Conservation (phyloP, 495 filamentous ascomycete species). For the Penicillium arizonense region DNA sequence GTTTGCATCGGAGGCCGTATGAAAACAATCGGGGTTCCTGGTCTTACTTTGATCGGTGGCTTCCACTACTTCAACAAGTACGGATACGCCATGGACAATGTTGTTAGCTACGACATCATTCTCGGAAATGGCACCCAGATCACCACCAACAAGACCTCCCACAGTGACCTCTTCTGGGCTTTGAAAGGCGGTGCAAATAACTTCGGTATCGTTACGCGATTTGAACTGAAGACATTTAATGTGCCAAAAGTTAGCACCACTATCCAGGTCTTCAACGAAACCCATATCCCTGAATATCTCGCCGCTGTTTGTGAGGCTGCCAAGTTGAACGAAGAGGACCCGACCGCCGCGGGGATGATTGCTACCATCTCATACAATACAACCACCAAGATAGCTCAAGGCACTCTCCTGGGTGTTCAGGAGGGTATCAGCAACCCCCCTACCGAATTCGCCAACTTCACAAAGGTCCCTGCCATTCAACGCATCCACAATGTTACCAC, state of each 20-base stretch:
- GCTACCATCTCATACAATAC: constrained; percentile 22
- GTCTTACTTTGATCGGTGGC: constrained; percentile 33
- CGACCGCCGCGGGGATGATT: constrained; percentile 25
- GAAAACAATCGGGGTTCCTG: constrained; percentile 40
- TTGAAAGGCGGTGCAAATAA: constrained; percentile 42
- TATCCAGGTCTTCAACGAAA: constrained; percentile 35
- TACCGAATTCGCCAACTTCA: constrained; percentile 28
- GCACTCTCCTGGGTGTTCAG: constrained; percentile 25
- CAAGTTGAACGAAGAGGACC: constrained; percentile 12
- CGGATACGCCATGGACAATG: constrained; percentile 47
- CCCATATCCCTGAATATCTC: constrained; percentile 13
- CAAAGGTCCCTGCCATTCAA: constrained; percentile 12
- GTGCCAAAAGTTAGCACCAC: constrained; percentile 37
- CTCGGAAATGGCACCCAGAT: constrained; percentile 31
- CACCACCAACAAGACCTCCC: constrained; percentile 14
- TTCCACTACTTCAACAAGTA: constrained; percentile 42
- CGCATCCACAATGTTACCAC: constrained; percentile 27
- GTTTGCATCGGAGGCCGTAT: constrained; percentile 34
- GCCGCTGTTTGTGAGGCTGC: constrained; percentile 18
- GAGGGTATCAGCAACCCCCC: constrained; percentile 26
- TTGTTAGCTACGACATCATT: constrained; percentile 25
- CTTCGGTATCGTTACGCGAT: constrained; percentile 45
- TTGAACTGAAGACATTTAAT: constrained; percentile 42
- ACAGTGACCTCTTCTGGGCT: constrained; percentile 39
- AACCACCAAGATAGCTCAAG: constrained; percentile 13